These are phyloP conservation scores for Candida coleopterorum DNA, from an alignment of 805 yeast genomes.

Conservation along the genomic window DNA sequence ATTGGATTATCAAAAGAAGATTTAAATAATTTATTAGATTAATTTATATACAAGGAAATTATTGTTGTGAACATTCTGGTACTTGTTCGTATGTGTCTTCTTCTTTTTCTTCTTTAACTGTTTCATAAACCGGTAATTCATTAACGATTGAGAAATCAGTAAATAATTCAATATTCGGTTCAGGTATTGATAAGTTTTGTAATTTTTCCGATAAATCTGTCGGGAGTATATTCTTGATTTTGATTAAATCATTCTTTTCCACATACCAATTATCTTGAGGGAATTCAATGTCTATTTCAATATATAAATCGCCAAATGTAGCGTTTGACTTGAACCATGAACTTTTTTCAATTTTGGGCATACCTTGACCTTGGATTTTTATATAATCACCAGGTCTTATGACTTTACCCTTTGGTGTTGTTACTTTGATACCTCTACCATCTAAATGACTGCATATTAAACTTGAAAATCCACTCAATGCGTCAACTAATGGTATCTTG, in stretches of 20 bases:
- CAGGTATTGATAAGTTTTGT: slow-evolving; percentile 23
- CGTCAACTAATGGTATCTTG: slow-evolving; percentile 66
- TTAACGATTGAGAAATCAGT: slow-evolving; percentile 29
- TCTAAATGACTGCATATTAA: slow-evolving; percentile 71
- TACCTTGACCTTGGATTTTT: slow-evolving; percentile 69
- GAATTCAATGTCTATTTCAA: slow-evolving; percentile 69
- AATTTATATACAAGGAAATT: slow-evolving; percentile 10
- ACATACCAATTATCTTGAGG: slow-evolving; percentile 83
- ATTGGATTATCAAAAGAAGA: slow-evolving; percentile 31
- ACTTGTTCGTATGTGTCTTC: slow-evolving; percentile 11
- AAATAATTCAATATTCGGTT: slow-evolving; percentile 34
- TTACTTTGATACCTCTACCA: slow-evolving; percentile 62
- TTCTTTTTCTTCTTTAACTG: slow-evolving; percentile 8
- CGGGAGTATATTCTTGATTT: slow-evolving; percentile 55
- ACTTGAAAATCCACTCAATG: slow-evolving; percentile 76
- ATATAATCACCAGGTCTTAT: slow-evolving; percentile 70
- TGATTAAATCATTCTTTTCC: slow-evolving; percentile 61
- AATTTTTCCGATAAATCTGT: slow-evolving; percentile 16
- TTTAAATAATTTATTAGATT: slow-evolving; percentile 33
- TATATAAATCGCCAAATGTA: slow-evolving; percentile 62
- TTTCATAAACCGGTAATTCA: slow-evolving; percentile 29
- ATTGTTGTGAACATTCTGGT: slow-evolving; percentile 32
- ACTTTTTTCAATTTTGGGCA: slow-evolving; percentile 53
- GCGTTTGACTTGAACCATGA: slow-evolving; percentile 26
- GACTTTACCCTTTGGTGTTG: slow-evolving; percentile 75